Base-by-base conservation (phyloP, 768 basidiomycete species). In the Tylopilus sp. region DNA sequence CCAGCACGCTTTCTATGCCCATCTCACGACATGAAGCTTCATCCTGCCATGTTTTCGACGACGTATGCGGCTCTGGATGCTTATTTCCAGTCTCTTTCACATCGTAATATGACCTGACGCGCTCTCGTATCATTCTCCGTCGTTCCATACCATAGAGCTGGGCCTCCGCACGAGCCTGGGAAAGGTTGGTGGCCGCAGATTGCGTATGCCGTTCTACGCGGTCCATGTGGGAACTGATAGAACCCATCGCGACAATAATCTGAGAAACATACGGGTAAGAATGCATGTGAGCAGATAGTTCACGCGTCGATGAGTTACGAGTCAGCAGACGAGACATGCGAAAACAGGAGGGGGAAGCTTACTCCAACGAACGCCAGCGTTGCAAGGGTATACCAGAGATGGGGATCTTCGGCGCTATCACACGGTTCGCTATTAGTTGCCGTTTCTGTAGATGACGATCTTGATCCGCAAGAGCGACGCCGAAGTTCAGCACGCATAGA, bases 151-250 rank as follows among this genome's bases (percentile, higher is more conserved):
- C 85, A 36, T 77, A 64, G 55, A 80, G 74, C 39, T 72, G 68
- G 7, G 83, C 82, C 31, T 85, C 85, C 13, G 65, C 62, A 17
- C 81, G 75, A 4, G 83, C 86, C 51, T 79, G 74, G 0, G 80
- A 75, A 18, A 88, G 76, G 55, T 85, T 85, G 9, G 69, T 67
- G 1, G 75, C 78, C 0, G 86, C 87, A 3, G 70, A 68, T 12
- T 65, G 66, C 57, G 62, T 33, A 23, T 87, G 85, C 0, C 66
- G 68, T 54, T 53, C 52, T n/a, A 62, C 55, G 71, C 71, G 33
- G 79, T 77, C 13, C 72, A 61, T 4, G 70, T 56, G 43, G 57
- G 46, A 62, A 60, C 48, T 62, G 3, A 44, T 35, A 0, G 48
- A 51, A 31, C 39, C n/a, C 44, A 50, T 35, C 11, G 57, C 51